phyloP scores from a whole-genome alignment of 2,329 filamentous ascomycete species.

The Fusarium sp. region DNA sequence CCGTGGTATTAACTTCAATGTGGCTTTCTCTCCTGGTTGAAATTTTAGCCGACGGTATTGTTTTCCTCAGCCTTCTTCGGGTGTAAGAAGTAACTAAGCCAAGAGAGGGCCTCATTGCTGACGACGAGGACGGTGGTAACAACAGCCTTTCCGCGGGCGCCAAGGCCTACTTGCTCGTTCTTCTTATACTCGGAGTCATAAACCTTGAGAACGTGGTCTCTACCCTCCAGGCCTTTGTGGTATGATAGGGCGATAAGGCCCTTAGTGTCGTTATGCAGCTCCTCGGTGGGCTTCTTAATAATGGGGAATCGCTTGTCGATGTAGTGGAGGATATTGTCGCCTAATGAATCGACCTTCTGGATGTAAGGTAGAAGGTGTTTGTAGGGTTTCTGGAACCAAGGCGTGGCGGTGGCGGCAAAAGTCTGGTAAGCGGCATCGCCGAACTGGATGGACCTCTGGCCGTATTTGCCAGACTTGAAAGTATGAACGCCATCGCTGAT shows the following conservation, averaged over 20 bases:
- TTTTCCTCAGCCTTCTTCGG: constrained; percentile 71
- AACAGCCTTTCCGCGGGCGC: constrained; percentile 75
- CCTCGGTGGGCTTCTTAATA: constrained; percentile 78
- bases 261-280: constrained; percentile 73
- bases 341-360: constrained; percentile 81
- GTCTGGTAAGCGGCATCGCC: constrained; percentile 78
- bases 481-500: constrained; percentile 80
- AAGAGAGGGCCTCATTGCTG: constrained; percentile 70
- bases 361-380: constrained; percentile 86
- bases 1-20: neutral
- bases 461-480: constrained; percentile 84
- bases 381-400: constrained; percentile 77
- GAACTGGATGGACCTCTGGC: constrained; percentile 83
- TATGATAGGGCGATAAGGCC: constrained; percentile 70
- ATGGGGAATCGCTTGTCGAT: constrained; percentile 77
- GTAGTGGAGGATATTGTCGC: constrained; percentile 73
- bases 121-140: constrained; percentile 75
- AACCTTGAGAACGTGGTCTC: constrained; percentile 67
- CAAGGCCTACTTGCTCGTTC: constrained; percentile 68
- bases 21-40: constrained; percentile 50
- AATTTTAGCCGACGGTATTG: constrained; percentile 63
- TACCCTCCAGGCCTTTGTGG: constrained; percentile 69
- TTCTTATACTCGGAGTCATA: constrained; percentile 71
- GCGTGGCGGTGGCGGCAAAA: constrained; percentile 80
- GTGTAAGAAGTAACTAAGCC: constrained; percentile 67